These are phyloP conservation scores for Xylariales sp. DNA, from an alignment of 2,329 filamentous ascomycete genomes.

Conservation along the genomic window DNA sequence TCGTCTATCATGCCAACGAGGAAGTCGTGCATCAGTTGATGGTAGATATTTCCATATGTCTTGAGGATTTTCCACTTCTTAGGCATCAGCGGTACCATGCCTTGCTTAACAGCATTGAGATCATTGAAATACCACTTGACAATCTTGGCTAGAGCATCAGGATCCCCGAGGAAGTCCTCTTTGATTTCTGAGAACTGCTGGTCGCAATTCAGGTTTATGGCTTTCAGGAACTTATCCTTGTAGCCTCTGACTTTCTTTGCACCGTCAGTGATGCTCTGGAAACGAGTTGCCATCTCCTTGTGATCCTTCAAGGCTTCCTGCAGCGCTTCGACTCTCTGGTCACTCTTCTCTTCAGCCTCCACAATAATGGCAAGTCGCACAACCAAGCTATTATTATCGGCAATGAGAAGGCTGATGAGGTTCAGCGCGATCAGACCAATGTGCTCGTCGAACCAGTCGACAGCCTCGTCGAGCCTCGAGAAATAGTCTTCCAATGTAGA, in stretches of 20 bases:
- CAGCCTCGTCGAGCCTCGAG: slow-evolving; percentile 74
- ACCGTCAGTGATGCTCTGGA: slow-evolving; percentile 92
- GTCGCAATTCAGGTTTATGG: slow-evolving; percentile 69
- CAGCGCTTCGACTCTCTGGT: slow-evolving; percentile 83
- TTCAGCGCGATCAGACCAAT: slow-evolving; percentile 85
- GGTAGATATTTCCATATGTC: slow-evolving; percentile 87
- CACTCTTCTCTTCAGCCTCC: slow-evolving; percentile 93
- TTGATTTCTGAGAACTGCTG: slow-evolving; percentile 69
- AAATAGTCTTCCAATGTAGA: slow-evolving; percentile 89
- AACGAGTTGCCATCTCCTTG: slow-evolving; percentile 86
- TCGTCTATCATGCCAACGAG: slow-evolving; percentile 80
- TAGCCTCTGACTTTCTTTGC: slow-evolving; percentile 91
- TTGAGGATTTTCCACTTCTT: slow-evolving; percentile 95
- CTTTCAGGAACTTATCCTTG: slow-evolving; percentile 89
- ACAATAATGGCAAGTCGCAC: slow-evolving; percentile 90
- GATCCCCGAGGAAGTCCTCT: slow-evolving; percentile 77
- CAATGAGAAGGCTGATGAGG: slow-evolving; percentile 79
- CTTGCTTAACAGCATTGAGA: slow-evolving; percentile 87
- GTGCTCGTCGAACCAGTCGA: slow-evolving; percentile 95
- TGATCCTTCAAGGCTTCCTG: slow-evolving; percentile 95
- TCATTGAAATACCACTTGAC: slow-evolving; percentile 98
- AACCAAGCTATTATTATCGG: slow-evolving; percentile 83
- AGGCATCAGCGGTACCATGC: slow-evolving; percentile 88
- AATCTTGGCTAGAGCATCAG: slow-evolving; percentile 76
- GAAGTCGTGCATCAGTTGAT: slow-evolving; percentile 93